phyloP scores from a whole-genome alignment of 148 eudicot species.

The Drosera capensis region DNA sequence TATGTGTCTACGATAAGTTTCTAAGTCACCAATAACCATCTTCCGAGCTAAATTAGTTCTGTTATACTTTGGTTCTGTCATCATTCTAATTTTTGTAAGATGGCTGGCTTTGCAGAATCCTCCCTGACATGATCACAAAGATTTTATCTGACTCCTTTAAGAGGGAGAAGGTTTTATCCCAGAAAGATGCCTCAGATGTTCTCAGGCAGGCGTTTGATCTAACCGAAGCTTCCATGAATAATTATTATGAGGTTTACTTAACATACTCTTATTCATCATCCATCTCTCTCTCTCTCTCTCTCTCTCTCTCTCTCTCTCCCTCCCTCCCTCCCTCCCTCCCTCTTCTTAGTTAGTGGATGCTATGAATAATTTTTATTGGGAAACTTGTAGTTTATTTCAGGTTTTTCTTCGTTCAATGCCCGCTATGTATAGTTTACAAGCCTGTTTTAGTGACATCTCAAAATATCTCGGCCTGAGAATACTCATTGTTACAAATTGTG shows the following conservation, averaged over 20 bases:
- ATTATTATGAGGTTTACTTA: constrained; percentile 67
- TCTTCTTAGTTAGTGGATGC: too few relatives aligned
- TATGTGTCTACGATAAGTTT: too few relatives aligned
- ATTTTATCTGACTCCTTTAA: constrained; percentile 52
- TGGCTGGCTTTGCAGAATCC: constrained; percentile 28
- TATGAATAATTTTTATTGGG: too few relatives aligned
- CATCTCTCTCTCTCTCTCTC: not conserved
- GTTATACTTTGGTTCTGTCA: not conserved
- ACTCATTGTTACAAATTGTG: too few relatives aligned
- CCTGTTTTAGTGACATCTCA: too few relatives aligned
- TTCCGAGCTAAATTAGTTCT: not conserved
- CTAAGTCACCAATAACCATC: too few relatives aligned
- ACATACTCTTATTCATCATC: constrained; percentile 1
- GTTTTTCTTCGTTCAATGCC: too few relatives aligned
- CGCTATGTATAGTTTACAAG: too few relatives aligned
- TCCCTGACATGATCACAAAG: constrained; percentile 60
- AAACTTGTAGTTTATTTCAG: too few relatives aligned
- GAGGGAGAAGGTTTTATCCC: constrained; percentile 60
- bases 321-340: not conserved
- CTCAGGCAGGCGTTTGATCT: constrained; percentile 69
- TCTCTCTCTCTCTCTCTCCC: not conserved
- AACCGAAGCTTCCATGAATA: constrained; percentile 59
- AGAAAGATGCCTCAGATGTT: constrained; percentile 72
- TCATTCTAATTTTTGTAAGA: constrained; percentile 1
- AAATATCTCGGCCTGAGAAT: too few relatives aligned